Base-by-base conservation (phyloP, 2,329 filamentous ascomycete genomes). In the Fusarium hostae region DNA sequence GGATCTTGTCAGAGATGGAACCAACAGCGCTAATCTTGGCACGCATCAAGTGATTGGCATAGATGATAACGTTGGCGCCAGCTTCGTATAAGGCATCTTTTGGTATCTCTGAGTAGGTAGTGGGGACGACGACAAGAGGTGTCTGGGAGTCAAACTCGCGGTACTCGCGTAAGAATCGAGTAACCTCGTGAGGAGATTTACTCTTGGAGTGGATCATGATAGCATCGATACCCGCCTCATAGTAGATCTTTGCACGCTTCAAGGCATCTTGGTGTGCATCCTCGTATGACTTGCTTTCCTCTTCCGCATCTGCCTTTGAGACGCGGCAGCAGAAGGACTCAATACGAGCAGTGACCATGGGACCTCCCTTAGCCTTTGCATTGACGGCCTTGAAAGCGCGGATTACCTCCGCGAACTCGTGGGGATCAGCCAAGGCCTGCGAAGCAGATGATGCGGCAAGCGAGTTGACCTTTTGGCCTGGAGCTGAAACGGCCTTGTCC, bases 171-270 rank as follows among this genome's bases (percentile, higher is more conserved):
- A 66, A 43, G 43, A 66, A 66, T 9, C 59, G 32, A 15, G 34
- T 30, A n/a, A 66, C 60, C 34, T 66, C 63, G 8, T 32, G 34
- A 6, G 63, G 59, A 8, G 59, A 48, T 40, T 66, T 66, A 16
- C 44, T 66, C 63, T 66, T 66, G 26, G 59, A 63, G 50, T 66
- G 63, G 26, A 66, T 66, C 63, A 66, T 66, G 30, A 66, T 66
- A 20, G 59, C 63, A n/a, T 66, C 63, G 9, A 63, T 44, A 15
- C 63, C 63, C 16, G 50, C 63, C 26, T 66, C 59, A 11, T 63
- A 37, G 18, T 66, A 66, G 24, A 66, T 44, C 28, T 40, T 66
- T 26, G 63, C 63, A 30, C 63, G 59, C 24, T 63, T 39, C 9
- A 66, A 5, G 10, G 63, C 59, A 35, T 63, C 59, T n/a, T 55